Evolutionary conservation across 805 yeast genomes (phyloP).

Genomic region (Pichia heedii): DNA sequence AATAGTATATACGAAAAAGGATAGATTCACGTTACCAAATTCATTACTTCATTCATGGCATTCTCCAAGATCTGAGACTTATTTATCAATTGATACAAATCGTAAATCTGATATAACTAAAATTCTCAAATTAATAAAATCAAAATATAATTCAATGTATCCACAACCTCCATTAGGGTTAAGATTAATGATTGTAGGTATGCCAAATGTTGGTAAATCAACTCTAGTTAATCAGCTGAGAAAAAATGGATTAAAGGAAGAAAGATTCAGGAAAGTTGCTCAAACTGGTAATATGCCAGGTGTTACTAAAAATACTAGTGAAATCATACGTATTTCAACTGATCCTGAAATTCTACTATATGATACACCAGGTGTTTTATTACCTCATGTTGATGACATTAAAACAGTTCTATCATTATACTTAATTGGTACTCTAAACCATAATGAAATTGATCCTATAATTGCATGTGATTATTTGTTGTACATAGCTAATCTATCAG

Average conservation of each 20-base stretch:
- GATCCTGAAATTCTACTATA: constrained; percentile 61
- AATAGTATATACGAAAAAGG: constrained; percentile 73
- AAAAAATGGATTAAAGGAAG: constrained; percentile 23
- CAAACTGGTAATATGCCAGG: constrained; percentile 85
- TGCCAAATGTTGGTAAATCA: constrained; percentile 98
- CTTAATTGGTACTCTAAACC: constrained; percentile 66
- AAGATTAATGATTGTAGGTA: constrained; percentile 70
- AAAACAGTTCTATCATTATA: constrained; percentile 69
- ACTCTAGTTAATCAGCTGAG: constrained; percentile 73
- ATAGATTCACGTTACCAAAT: constrained; percentile 41
- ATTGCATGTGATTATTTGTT: constrained; percentile 80
- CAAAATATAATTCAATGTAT: constrained; percentile 34
- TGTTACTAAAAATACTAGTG: constrained; percentile 73
- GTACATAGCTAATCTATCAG: constrained; percentile 60
- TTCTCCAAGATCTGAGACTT: constrained; percentile 23
- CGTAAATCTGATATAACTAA: constrained; percentile 38
- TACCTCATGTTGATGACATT: constrained; percentile 59
- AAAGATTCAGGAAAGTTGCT: constrained; percentile 55
- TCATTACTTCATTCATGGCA: constrained; percentile 42
- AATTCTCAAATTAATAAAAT: constrained; percentile 42
- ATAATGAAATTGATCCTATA: constrained; percentile 58
- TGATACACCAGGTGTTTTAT: constrained; percentile 90
- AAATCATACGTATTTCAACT: constrained; percentile 52
- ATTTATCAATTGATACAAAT: constrained; percentile 52
- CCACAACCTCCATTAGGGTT: constrained; percentile 83